Evolutionary conservation across 164 flowering plant genomes (phyloP).

Genomic region (Macadamia integrifolia): DNA sequence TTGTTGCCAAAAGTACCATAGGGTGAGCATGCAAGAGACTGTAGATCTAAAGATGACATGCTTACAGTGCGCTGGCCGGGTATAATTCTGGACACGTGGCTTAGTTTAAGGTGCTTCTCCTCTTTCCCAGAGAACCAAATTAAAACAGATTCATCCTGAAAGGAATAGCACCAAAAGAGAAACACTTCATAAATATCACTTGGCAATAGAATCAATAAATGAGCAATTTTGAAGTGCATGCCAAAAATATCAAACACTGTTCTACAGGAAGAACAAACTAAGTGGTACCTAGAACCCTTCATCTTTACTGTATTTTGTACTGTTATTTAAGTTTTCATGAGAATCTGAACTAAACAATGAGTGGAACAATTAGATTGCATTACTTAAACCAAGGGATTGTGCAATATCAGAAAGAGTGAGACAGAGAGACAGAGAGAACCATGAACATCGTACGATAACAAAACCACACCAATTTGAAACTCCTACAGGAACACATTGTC

Average conservation of each 20-base stretch:
- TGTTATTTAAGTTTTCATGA: too few species aligned
- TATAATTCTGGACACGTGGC: conserved; percentile 85
- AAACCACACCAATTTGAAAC: too few species aligned
- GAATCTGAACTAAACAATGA: too few species aligned
- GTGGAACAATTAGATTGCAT: neutral
- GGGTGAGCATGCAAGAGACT: neutral
- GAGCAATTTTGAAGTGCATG: too few species aligned
- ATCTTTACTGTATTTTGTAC: too few species aligned
- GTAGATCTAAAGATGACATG: conserved; percentile 6
- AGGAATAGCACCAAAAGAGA: conserved; percentile 16
- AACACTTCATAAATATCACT: neutral
- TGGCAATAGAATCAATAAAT: neutral
- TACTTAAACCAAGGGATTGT: neutral
- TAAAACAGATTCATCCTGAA: conserved; percentile 89
- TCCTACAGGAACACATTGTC: too few species aligned
- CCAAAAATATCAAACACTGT: too few species aligned
- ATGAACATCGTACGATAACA: too few species aligned
- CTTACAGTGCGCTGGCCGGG: conserved; percentile 98
- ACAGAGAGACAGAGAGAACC: too few species aligned
- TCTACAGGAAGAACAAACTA: neutral
- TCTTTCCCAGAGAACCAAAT: conserved; percentile 96
- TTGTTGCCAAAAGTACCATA: neutral
- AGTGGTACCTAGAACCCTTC: neutral
- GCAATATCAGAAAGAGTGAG: neutral
- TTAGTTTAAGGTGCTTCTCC: conserved; percentile 84